Base-by-base conservation (phyloP, 495 filamentous ascomycete species). In the Trichocladium antarcticum region DNA sequence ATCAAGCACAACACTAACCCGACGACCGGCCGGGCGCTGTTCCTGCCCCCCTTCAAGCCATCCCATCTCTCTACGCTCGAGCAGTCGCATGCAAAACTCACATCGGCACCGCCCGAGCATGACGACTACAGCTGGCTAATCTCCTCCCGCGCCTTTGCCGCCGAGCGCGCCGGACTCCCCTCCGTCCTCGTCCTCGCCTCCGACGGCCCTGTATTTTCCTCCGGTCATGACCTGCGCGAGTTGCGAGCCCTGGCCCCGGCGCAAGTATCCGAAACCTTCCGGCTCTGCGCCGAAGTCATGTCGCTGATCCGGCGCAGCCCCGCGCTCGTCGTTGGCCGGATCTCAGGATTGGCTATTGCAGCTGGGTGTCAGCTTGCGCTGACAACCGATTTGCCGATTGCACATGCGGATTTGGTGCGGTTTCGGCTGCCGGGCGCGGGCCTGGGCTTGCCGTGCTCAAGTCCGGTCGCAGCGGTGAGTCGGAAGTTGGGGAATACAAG, bases 341-440 rank as follows among this genome's bases (percentile, higher is more conserved):
- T 64, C 38, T 41, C 55, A n/a, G 61, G 61, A 1, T 37, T 49
- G 2, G 56, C 59, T 9, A 43, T 55, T 9, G 61, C 59, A 2
- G 59, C 61, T 2, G 61, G 61, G 0, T 52, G 43, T 29, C 61
- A 64, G 42, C 57, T 64, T 12, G 61, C 61, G 21, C 47, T 62
- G 45, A 50, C 50, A 4, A 49, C 56, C 6, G 61, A 62, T 21
- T 29, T 64, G 4, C 43, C 54, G 6, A 39, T 62, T 34, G 54
- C 59, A 20, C 35, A 46, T 16, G 44, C 31, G 8, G 29, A 12
- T 3, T 46, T 51, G 6, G 31, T 22, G 2, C 22, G 31, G 8
- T 59, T 59, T 19, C 37, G 51, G 21, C 27, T 64, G 12, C 61
- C 61, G 0, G 56, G 61, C 0, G 56, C 56, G 31, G 51, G 27